These are phyloP conservation scores for Marasmius tenuissimus DNA, from an alignment of 1,284 basidiomycete genomes.

Conservation along the genomic window DNA sequence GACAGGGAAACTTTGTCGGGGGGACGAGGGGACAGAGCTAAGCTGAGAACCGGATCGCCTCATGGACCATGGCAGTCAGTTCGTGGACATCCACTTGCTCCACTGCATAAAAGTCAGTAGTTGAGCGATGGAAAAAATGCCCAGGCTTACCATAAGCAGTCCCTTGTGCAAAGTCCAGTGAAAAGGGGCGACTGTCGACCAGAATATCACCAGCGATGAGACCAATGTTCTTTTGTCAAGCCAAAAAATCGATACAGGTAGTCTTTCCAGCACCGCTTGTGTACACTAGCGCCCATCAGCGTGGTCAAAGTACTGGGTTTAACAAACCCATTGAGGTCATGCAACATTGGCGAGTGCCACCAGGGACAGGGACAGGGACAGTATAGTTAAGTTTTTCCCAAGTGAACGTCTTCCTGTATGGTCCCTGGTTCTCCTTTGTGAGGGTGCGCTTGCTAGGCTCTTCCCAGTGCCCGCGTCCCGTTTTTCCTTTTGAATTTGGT, in stretches of 20 bases:
- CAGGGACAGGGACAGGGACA: slow-evolving; percentile 73
- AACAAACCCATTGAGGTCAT: slow-evolving; percentile 88
- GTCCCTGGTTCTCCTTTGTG: slow-evolving; percentile 22
- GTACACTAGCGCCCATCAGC: slow-evolving; percentile 78
- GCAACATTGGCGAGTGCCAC: slow-evolving; percentile 70
- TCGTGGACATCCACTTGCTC: slow-evolving; percentile 91
- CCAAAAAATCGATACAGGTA: slow-evolving; percentile 85
- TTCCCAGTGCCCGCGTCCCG: slow-evolving; percentile 32
- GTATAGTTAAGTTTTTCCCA: slow-evolving; percentile 75
- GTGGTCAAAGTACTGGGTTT: slow-evolving; percentile 83
- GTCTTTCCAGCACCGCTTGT: slow-evolving; percentile 85
- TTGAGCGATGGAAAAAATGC: slow-evolving; percentile 26
- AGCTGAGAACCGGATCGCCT: slow-evolving; percentile 89
- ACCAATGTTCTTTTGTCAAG: slow-evolving; percentile 87
- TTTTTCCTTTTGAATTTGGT: slow-evolving; percentile 57
- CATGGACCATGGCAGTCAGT: slow-evolving; percentile 82
- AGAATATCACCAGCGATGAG: slow-evolving; percentile 80
- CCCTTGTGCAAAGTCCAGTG: slow-evolving; percentile 74
- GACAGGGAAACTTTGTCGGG: no score
- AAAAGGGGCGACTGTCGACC: slow-evolving; percentile 76
- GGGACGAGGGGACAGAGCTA: no score
- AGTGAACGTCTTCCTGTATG: slow-evolving; percentile 57
- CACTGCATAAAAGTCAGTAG: slow-evolving; percentile 49
- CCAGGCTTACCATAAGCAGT: slow-evolving; percentile 67
- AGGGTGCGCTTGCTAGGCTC: slow-evolving; percentile 26